These are phyloP conservation scores for Herpetomonas samuelpessoai DNA, from an alignment of 208 protist genomes.

Conservation along the genomic window DNA sequence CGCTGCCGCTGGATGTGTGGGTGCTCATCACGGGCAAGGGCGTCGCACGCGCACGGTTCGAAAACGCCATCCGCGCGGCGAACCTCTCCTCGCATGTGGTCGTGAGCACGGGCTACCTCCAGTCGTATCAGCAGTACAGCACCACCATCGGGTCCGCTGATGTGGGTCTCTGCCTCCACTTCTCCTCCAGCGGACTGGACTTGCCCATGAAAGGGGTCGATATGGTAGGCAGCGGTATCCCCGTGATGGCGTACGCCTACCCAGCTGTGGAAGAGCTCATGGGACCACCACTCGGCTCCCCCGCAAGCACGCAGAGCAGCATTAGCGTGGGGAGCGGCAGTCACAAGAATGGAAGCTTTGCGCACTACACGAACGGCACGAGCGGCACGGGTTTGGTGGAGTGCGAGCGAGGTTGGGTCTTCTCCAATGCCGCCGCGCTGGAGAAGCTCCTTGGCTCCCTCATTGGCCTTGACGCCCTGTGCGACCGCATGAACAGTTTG, in stretches of 20 bases:
- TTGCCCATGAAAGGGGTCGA: slow-evolving; percentile 98
- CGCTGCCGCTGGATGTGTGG: slow-evolving; percentile 41
- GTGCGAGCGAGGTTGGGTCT: slow-evolving; percentile 64
- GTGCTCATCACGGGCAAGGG: slow-evolving; percentile 85
- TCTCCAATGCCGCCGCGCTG: slow-evolving; percentile 47
- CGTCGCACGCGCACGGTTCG: slow-evolving; percentile 49
- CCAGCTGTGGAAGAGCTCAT: slow-evolving; percentile 89
- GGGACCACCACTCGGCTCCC: slow-evolving; percentile 32
- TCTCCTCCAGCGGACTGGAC: slow-evolving; percentile 93
- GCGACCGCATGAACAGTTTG: background rate
- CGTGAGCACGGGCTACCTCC: slow-evolving; percentile 91
- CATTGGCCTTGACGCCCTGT: slow-evolving; percentile 21
- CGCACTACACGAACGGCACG: background rate
- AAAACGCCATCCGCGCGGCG: slow-evolving; percentile 44
- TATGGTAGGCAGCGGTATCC: slow-evolving; percentile 94
- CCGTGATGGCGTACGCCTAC: slow-evolving; percentile 90
- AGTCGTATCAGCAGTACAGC: slow-evolving; percentile 93
- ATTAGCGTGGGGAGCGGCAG: too few species aligned
- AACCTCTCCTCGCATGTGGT: slow-evolving; percentile 59
- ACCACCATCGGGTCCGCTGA: slow-evolving; percentile 88
- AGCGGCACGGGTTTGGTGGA: slow-evolving; percentile 19
- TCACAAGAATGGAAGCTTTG: background rate
- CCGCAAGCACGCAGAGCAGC: background rate
- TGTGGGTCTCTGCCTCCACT: slow-evolving; percentile 95
- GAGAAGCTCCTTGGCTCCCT: slow-evolving; percentile 46